Percentiles rank a stretch among this genome's conserved stretches.
Conservation (phyloP, 352 stramenopile species). For the Globisporangium sylvaticum region DNA sequence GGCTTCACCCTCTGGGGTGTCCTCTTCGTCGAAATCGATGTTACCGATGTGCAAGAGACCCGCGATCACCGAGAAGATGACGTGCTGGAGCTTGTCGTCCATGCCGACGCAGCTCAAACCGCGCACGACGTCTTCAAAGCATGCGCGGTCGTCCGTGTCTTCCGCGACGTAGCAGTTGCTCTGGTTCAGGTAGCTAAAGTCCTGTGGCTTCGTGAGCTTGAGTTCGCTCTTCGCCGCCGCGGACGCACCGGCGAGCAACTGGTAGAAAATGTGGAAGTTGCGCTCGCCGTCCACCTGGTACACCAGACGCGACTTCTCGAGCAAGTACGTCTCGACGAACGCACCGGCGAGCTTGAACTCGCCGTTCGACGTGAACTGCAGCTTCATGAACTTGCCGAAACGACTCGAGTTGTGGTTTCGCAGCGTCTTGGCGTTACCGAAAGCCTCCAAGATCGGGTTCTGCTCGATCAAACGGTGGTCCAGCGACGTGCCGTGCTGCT, state of each 20-base stretch:
- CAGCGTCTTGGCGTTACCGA: constrained; percentile 94
- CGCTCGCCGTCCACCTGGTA: constrained; percentile 89
- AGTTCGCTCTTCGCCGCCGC: constrained; percentile 49
- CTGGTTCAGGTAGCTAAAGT: constrained; percentile 94
- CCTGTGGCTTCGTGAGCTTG: constrained; percentile 67
- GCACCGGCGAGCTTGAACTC: constrained; percentile 83
- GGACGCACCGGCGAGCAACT: constrained; percentile 77
- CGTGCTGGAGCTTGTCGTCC: constrained; percentile 53
- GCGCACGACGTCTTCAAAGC: constrained; percentile 68
- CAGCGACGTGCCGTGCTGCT: constrained; percentile 59
- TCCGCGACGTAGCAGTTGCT: constrained; percentile 90
- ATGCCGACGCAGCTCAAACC: constrained; percentile 81
- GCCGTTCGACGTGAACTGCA: constrained; percentile 89
- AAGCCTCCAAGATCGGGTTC: constrained; percentile 94
- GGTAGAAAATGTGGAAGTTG: constrained; percentile 96
- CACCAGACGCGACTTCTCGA: constrained; percentile 86
- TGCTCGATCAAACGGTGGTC: constrained; percentile 84
- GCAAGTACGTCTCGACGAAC: constrained; percentile 86
- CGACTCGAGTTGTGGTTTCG: constrained; percentile 94
- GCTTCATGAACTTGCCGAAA: constrained; percentile 95
- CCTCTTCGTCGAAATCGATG: constrained; percentile 91
- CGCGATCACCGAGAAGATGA: constrained; percentile 91
- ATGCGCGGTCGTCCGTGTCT: constrained; percentile 88
- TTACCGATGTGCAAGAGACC: constrained; percentile 96
- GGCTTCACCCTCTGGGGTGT: constrained; percentile 75